A percentile compares a stretch with the other conserved stretches of the same genome.
Conservation (phyloP, 139 green algal species). For the Nannochloris sp. region DNA sequence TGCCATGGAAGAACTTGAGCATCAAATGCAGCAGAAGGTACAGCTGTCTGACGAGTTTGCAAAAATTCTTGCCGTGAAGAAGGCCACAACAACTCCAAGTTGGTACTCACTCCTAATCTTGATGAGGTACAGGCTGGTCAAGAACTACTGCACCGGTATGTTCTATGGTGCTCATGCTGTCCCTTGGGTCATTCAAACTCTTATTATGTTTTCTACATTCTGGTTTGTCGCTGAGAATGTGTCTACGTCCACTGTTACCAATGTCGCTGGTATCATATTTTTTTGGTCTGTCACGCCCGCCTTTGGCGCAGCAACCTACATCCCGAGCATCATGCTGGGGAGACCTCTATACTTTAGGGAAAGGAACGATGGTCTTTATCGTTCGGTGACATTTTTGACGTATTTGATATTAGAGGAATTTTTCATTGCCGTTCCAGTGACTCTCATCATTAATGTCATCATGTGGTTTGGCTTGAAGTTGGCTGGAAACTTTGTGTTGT, state of each 20-base stretch:
- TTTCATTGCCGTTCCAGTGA: constrained; percentile 13
- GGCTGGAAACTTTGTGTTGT: constrained; percentile 28
- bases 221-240: constrained; percentile 2
- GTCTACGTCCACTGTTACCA: background rate
- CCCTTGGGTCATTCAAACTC: constrained; percentile 5
- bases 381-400: constrained; percentile 11
- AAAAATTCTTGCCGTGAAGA: constrained; percentile 2
- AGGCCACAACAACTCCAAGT: constrained; percentile 4
- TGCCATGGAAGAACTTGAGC: constrained; percentile 1
- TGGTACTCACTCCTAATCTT: background rate
- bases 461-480: constrained; percentile 41
- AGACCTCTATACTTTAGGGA: constrained; percentile 13
- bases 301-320: constrained; percentile 6
- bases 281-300: constrained; percentile 9
- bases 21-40: background rate
- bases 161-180: constrained; percentile 7
- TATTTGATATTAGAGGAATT: constrained; percentile 15
- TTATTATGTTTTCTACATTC: constrained; percentile 9
- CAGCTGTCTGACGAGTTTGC: background rate
- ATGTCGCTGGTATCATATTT: constrained; percentile 10
- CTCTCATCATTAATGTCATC: constrained; percentile 9
- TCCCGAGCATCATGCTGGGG: constrained; percentile 8
- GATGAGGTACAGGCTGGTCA: constrained; percentile 1
- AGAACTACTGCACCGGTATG: background rate
- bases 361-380: constrained; percentile 16